Evolutionary conservation across 2,329 filamentous ascomycete genomes (phyloP).

Genomic region (Didymella pomorum): DNA sequence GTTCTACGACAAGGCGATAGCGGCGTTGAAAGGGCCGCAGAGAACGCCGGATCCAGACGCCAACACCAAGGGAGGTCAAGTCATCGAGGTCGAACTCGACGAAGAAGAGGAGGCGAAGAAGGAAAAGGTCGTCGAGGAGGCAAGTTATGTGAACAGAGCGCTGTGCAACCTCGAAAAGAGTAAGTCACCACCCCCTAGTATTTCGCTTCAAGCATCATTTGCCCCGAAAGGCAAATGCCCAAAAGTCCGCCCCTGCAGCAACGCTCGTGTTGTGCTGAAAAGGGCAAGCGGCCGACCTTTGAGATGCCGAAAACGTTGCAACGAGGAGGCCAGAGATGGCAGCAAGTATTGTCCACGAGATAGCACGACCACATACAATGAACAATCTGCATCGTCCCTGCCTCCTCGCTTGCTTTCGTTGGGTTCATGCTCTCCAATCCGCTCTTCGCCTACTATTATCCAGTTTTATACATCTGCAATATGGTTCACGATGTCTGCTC

Average conservation of each 20-base stretch:
- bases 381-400: slow-evolving; percentile 10
- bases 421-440: not conserved
- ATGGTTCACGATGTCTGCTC: not conserved
- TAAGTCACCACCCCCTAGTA: slow-evolving; percentile 49
- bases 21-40: slow-evolving; percentile 71
- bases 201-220: not conserved
- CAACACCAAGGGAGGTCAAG: slow-evolving; percentile 48
- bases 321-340: slow-evolving; percentile 8
- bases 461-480: not conserved
- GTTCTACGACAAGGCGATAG: slow-evolving; percentile 88
- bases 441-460: not conserved
- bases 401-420: slow-evolving; percentile 6
- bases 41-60: slow-evolving; percentile 51
- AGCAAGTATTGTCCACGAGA: slow-evolving; percentile 10
- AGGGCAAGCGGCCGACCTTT: not conserved
- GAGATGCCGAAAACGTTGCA: not conserved
- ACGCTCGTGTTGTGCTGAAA: not conserved
- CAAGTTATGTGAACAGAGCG: slow-evolving; percentile 84
- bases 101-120: slow-evolving; percentile 67
- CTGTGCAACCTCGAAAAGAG: slow-evolving; percentile 86
- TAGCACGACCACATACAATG: slow-evolving; percentile 12
- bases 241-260: not conserved
- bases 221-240: not conserved
- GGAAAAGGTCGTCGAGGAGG: slow-evolving; percentile 73
- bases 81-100: slow-evolving; percentile 61